Evolutionary conservation across 2,329 filamentous ascomycete genomes (phyloP).

Genomic region (Trichoderma endophyticum): DNA sequence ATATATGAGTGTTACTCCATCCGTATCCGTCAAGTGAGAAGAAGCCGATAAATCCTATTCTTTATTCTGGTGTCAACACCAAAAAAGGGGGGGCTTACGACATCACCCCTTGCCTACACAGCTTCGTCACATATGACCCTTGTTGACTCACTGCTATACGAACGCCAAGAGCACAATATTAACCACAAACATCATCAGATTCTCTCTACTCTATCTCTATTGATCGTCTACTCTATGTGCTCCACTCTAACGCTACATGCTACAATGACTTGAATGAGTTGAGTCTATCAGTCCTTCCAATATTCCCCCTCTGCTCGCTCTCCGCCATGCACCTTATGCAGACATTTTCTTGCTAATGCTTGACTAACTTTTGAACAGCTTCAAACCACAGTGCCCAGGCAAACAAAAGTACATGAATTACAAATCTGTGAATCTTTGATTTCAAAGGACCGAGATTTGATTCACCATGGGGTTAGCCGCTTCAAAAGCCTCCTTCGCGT

Average conservation of each 20-base stretch:
- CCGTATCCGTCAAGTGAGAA: not conserved
- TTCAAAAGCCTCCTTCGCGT: not conserved
- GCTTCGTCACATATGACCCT: not conserved
- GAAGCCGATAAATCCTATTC: fast-evolving
- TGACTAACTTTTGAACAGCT: not conserved
- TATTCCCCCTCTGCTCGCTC: not conserved
- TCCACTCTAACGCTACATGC: not conserved
- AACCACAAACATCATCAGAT: not conserved
- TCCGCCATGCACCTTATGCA: not conserved
- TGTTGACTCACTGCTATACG: not conserved
- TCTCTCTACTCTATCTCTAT: not conserved
- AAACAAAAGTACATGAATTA: not conserved
- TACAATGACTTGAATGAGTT: not conserved
- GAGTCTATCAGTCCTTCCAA: not conserved
- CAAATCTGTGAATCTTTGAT: not conserved
- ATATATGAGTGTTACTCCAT: not conserved
- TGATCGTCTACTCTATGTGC: not conserved
- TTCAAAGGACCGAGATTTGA: not conserved
- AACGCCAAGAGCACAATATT: not conserved
- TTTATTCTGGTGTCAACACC: not conserved
- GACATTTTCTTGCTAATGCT: not conserved
- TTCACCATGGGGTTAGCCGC: conserved; percentile 1
- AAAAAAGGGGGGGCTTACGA: not conserved
- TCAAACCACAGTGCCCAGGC: not conserved
- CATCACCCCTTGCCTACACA: not conserved